A percentile compares a stretch with the other conserved stretches of the same genome.
These are phyloP conservation scores for Penicillium malachiteum DNA, from an alignment of 495 filamentous ascomycete species.

Conservation along the genomic window DNA sequence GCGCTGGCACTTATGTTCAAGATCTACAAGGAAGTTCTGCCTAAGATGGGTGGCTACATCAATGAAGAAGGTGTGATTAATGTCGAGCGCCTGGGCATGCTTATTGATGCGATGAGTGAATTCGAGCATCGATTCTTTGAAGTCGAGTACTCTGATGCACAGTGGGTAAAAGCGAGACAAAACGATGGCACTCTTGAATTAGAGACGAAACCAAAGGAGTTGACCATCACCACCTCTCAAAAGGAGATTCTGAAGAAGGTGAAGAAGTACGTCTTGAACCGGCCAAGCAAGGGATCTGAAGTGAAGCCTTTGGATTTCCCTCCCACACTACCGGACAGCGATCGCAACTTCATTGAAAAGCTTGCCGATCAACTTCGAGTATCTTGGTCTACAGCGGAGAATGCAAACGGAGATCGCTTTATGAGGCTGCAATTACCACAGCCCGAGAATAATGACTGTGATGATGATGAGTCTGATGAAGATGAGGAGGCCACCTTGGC, in stretches of 20 bases:
- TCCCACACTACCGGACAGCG: constrained; percentile 70
- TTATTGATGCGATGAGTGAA: constrained; percentile 78
- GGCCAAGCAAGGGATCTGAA: constrained; percentile 43
- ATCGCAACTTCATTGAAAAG: constrained; percentile 89
- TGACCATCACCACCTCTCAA: constrained; percentile 78
- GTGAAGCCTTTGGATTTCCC: constrained; percentile 67
- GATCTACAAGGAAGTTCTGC: constrained; percentile 88
- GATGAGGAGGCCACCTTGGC: constrained; percentile 87
- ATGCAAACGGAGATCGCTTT: constrained; percentile 76
- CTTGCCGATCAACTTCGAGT: constrained; percentile 79
- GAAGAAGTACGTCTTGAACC: constrained; percentile 73
- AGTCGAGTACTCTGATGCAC: constrained; percentile 78
- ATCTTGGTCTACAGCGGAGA: constrained; percentile 75
- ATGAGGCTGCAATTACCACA: constrained; percentile 69
- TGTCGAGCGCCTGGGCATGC: constrained; percentile 68
- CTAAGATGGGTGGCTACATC: constrained; percentile 89
- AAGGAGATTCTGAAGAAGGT: constrained; percentile 78
- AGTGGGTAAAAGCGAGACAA: constrained; percentile 85
- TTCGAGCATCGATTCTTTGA: constrained; percentile 93
- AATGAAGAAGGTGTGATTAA: constrained; percentile 94
- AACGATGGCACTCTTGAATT: constrained; percentile 51
- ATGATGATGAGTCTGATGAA: constrained; percentile 64
- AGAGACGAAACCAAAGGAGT: constrained; percentile 55
- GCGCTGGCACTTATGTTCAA: constrained; percentile 95
- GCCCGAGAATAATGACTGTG: constrained; percentile 39